Percentiles rank a stretch among this genome's conserved stretches.
These are phyloP conservation scores for Pyrenopolyporus hunteri DNA, from an alignment of 495 filamentous ascomycete species.

Conservation along the genomic window DNA sequence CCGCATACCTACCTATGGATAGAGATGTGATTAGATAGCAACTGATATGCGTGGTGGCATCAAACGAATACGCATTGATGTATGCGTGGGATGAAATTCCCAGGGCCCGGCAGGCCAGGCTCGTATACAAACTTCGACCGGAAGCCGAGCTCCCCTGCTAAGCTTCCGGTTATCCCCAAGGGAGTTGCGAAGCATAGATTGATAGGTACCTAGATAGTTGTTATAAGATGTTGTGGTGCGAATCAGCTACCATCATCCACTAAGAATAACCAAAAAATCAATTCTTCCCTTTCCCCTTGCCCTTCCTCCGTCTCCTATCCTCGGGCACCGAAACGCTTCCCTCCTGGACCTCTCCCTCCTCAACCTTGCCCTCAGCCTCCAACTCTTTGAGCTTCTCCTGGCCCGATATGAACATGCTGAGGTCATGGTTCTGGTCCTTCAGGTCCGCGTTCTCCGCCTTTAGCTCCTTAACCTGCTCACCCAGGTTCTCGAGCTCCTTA, in stretches of 20 bases:
- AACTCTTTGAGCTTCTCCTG: conserved; percentile 79
- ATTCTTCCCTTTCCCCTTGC: conserved; percentile 55
- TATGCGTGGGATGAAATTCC: no score
- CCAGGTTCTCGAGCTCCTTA: conserved; percentile 60
- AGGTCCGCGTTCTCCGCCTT: conserved; percentile 66
- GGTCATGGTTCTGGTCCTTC: conserved; percentile 85
- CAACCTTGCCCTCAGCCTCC: conserved; percentile 64
- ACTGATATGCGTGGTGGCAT: no score
- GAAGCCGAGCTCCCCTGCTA: background rate
- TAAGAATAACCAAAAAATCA: no score
- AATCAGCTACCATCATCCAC: no score
- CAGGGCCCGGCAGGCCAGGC: no score
- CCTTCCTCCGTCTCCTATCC: conserved; percentile 59
- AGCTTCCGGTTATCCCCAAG: background rate
- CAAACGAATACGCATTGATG: no score
- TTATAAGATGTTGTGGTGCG: no score
- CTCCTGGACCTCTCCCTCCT: conserved; percentile 58
- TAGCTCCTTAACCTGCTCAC: conserved; percentile 59
- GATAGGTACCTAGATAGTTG: no score
- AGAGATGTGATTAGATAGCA: no score
- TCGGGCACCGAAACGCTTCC: conserved; percentile 59
- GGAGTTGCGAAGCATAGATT: background rate
- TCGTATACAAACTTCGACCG: background rate
- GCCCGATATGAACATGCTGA: conserved; percentile 86
- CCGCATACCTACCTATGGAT: no score